A percentile compares a stretch with the other conserved stretches of the same genome.
phyloP scores from a whole-genome alignment of 345 rosid genomes.

The Hibiscus tridactylites region DNA sequence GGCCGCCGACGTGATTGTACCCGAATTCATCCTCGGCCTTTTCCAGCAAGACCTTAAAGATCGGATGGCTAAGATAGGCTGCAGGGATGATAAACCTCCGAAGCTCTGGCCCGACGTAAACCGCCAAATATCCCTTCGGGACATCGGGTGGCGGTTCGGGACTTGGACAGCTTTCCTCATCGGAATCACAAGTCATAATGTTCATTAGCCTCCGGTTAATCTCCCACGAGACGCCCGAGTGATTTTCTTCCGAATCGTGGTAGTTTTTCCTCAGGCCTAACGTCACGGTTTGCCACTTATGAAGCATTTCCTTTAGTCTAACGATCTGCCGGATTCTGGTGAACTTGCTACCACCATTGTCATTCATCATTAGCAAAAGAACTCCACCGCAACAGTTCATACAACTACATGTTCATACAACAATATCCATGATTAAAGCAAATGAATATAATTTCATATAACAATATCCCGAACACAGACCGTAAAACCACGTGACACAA shows the following conservation, averaged over 20 bases:
- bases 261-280: conserved; percentile 30
- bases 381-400: too few relatives aligned
- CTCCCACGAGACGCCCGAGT: conserved; percentile 31
- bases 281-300: conserved; percentile 81
- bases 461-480: too few relatives aligned
- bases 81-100: conserved; percentile 91
- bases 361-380: conserved; percentile 41
- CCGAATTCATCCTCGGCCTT: conserved; percentile 94
- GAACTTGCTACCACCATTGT: conserved; percentile 42
- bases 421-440: too few relatives aligned
- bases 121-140: conserved; percentile 84
- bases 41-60: conserved; percentile 77
- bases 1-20: conserved; percentile 72
- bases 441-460: too few relatives aligned
- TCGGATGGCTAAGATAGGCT: conserved; percentile 64
- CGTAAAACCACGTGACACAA: too few relatives aligned
- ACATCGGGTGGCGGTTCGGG: conserved; percentile 74
- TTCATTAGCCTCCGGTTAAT: conserved; percentile 43
- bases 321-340: conserved; percentile 76
- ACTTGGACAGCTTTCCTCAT: conserved; percentile 70
- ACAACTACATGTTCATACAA: too few relatives aligned
- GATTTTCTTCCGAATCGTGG: conserved; percentile 14
- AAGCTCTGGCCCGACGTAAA: conserved; percentile 80
- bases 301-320: conserved; percentile 71
- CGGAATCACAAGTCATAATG: conserved; percentile 54